phyloP scores from a whole-genome alignment of 345 rosid species.

The Carallia pectinifolia region DNA sequence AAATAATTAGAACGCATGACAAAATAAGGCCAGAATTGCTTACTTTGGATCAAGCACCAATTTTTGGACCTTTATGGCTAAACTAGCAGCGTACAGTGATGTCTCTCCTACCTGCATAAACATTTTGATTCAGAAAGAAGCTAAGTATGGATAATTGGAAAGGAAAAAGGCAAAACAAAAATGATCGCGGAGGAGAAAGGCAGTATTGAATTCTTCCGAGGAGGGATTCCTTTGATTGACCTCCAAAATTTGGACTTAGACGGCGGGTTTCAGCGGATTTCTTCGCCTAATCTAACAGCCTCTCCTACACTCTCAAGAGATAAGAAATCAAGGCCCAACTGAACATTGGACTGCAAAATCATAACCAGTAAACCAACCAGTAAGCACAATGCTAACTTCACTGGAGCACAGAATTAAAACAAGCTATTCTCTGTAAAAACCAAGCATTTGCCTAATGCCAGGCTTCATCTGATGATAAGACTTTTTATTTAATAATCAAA shows the following conservation, averaged over 20 bases:
- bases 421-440: too few species aligned
- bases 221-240: slow-evolving; percentile 35
- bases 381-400: background rate
- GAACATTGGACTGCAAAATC: slow-evolving; percentile 77
- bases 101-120: slow-evolving; percentile 76
- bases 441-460: too few species aligned
- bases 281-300: slow-evolving; percentile 72
- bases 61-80: slow-evolving; percentile 93
- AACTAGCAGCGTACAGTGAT: slow-evolving; percentile 89
- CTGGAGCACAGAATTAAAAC: background rate
- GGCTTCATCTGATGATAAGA: too few species aligned
- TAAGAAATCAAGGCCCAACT: slow-evolving; percentile 84
- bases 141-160: background rate
- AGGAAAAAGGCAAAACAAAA: background rate
- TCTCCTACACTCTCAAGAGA: slow-evolving; percentile 89
- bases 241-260: slow-evolving; percentile 86
- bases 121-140: too few species aligned
- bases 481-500: too few species aligned
- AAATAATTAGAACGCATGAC: background rate
- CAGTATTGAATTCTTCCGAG: slow-evolving; percentile 19
- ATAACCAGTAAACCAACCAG: background rate
- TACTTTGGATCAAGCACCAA: slow-evolving; percentile 91
- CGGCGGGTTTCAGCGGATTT: slow-evolving; percentile 70
- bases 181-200: background rate
- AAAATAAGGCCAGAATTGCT: slow-evolving; percentile 26